phyloP scores from a whole-genome alignment of 75 land plant genomes.

The Azolla pinnata region DNA sequence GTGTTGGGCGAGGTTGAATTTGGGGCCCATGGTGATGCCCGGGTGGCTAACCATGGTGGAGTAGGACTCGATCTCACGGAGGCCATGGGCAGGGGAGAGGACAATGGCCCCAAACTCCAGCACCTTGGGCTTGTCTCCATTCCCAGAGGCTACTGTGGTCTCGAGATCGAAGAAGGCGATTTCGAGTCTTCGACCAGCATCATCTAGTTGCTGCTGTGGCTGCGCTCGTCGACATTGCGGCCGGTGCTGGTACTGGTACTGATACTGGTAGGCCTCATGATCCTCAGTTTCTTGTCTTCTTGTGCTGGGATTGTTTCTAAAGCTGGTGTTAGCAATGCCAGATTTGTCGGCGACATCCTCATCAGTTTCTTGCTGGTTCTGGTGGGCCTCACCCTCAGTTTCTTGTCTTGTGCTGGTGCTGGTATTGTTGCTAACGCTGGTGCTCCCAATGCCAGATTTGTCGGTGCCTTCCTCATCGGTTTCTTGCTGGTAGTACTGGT shows the following conservation, averaged over 20 bases:
- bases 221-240: no score
- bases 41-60: slow-evolving; percentile 55
- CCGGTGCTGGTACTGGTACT: not conserved
- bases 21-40: slow-evolving; percentile 35
- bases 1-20: slow-evolving; percentile 54
- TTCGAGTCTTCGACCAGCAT: slow-evolving; percentile 1
- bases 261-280: not conserved
- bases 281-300: no score
- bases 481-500: no score
- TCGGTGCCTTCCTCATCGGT: no score
- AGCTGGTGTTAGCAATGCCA: no score
- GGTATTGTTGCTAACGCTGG: no score
- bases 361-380: no score
- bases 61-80: slow-evolving; percentile 38
- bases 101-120: slow-evolving; percentile 67
- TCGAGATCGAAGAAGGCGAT: slow-evolving; percentile 78
- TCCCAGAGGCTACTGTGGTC: slow-evolving; percentile 54
- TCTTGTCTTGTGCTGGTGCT: no score
- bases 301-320: no score
- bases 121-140: slow-evolving; percentile 38
- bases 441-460: no score
- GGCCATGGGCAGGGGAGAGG: slow-evolving; percentile 7
- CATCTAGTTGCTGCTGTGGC: not conserved
- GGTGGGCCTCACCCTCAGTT: no score
- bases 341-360: no score